phyloP scores from a whole-genome alignment of 768 basidiomycete species.

The Rhodotorula toruloides region DNA sequence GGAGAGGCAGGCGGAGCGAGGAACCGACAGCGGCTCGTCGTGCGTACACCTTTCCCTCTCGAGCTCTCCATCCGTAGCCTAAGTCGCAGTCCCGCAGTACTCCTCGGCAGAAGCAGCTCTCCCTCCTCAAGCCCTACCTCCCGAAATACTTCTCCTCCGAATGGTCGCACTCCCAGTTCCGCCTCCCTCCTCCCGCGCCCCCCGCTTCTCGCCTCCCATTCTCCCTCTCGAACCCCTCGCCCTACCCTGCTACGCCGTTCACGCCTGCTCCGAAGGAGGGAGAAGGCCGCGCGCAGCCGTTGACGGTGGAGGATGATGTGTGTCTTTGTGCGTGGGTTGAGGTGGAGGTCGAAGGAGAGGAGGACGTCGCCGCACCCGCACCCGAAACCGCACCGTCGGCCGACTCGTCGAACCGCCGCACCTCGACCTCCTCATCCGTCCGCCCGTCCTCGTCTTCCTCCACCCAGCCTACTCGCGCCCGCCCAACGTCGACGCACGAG shows the following conservation, averaged over 20 bases:
- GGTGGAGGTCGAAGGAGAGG: conserved; percentile 43
- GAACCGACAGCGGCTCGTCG: conserved; percentile 19
- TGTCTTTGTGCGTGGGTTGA: conserved; percentile 45
- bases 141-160: conserved; percentile 92
- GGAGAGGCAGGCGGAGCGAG: conserved; percentile 5
- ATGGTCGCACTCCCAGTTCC: conserved; percentile 91
- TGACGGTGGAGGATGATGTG: conserved; percentile 39
- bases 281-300: conserved; percentile 51
- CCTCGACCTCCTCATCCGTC: background rate
- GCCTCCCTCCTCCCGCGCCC: conserved; percentile 75
- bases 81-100: conserved; percentile 51
- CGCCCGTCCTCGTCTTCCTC: background rate
- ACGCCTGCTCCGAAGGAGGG: conserved; percentile 43
- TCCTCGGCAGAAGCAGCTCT: conserved; percentile 78
- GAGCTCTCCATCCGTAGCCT: conserved; percentile 2
- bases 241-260: conserved; percentile 53
- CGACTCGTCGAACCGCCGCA: background rate
- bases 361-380: background rate
- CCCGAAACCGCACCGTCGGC: background rate
- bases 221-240: conserved; percentile 59
- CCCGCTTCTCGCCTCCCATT: conserved; percentile 54
- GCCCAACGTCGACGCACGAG: too few species aligned
- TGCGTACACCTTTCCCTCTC: conserved; percentile 3
- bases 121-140: conserved; percentile 70
- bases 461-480: too few species aligned